Percentiles rank a stretch among this genome's conserved stretches.
Evolutionary conservation across 257 asterid genomes (phyloP).

Genomic region (Apocynum venetum): DNA sequence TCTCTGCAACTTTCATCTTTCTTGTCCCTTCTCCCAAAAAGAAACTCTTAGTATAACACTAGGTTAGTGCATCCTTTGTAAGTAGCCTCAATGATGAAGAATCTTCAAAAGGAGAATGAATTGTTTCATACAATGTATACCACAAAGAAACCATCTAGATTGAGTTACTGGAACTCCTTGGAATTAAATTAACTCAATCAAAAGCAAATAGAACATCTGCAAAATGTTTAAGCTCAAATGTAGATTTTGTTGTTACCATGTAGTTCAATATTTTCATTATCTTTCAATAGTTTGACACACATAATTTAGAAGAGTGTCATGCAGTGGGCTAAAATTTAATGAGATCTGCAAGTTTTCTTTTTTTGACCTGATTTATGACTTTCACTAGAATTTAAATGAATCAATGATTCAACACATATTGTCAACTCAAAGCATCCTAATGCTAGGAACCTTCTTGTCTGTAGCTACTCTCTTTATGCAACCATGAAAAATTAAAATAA

Average conservation of each 20-base stretch:
- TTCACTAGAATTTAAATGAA: neutral
- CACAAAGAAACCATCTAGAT: neutral
- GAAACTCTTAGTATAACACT: neutral
- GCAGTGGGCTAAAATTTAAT: neutral
- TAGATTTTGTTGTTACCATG: no score
- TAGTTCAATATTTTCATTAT: neutral
- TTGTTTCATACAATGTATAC: neutral
- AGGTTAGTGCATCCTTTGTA: neutral
- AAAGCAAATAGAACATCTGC: neutral
- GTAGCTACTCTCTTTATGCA: neutral
- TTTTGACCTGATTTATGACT: neutral
- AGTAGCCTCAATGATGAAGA: neutral
- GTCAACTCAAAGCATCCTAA: neutral
- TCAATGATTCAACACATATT: neutral
- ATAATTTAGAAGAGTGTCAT: neutral
- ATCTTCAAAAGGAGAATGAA: neutral
- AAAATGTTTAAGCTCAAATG: neutral
- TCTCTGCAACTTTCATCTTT: neutral
- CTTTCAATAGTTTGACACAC: neutral
- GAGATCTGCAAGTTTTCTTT: neutral
- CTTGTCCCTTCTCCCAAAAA: neutral
- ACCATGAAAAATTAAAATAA: neutral
- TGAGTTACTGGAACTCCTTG: neutral
- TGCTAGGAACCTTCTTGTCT: neutral
- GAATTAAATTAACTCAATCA: neutral